A percentile compares a stretch with the other conserved stretches of the same genome.
phyloP scores from a whole-genome alignment of 495 filamentous ascomycete species.

The Lophiotrema nucula region DNA sequence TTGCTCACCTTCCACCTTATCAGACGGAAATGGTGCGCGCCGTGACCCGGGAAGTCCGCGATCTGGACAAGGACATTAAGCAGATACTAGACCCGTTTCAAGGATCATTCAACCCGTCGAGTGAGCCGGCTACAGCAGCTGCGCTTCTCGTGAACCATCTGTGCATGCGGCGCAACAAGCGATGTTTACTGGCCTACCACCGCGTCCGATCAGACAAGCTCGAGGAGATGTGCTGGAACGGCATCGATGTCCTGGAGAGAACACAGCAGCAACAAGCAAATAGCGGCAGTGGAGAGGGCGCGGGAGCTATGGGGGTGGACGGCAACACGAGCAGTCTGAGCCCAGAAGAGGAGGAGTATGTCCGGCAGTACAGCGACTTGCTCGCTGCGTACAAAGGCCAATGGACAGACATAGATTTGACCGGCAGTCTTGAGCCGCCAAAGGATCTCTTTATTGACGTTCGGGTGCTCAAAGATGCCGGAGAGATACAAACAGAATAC shows the following conservation, averaged over 20 bases:
- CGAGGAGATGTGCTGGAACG: slow-evolving; percentile 91
- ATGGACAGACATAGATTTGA: slow-evolving; percentile 98
- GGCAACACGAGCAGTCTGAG: slow-evolving; percentile 73
- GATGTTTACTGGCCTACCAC: slow-evolving; percentile 93
- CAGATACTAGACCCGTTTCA: slow-evolving; percentile 77
- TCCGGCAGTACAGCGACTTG: slow-evolving; percentile 85
- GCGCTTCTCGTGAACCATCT: slow-evolving; percentile 89
- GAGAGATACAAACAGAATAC: slow-evolving; percentile 99
- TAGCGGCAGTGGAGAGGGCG: slow-evolving; percentile 40
- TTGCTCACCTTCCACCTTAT: slow-evolving; percentile 86
- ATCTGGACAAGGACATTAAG: slow-evolving; percentile 86
- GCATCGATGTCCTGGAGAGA: slow-evolving; percentile 70
- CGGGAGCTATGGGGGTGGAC: slow-evolving; percentile 40
- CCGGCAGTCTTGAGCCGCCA: slow-evolving; percentile 90
- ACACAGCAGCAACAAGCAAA: slow-evolving; percentile 49
- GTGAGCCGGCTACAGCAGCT: slow-evolving; percentile 80
- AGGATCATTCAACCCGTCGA: slow-evolving; percentile 79
- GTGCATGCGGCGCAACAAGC: slow-evolving; percentile 93
- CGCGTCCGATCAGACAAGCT: slow-evolving; percentile 84
- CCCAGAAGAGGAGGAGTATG: slow-evolving; percentile 97
- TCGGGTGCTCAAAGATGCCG: slow-evolving; percentile 91
- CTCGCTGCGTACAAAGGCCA: slow-evolving; percentile 96
- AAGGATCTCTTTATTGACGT: slow-evolving; percentile 97
- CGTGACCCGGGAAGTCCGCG: slow-evolving; percentile 87
- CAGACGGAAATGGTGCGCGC: slow-evolving; percentile 88